Evolutionary conservation across 805 yeast genomes (phyloP), one percentile per base, ranked within the genome.

Genomic region (Metschnikowia kofuensis): DNA sequence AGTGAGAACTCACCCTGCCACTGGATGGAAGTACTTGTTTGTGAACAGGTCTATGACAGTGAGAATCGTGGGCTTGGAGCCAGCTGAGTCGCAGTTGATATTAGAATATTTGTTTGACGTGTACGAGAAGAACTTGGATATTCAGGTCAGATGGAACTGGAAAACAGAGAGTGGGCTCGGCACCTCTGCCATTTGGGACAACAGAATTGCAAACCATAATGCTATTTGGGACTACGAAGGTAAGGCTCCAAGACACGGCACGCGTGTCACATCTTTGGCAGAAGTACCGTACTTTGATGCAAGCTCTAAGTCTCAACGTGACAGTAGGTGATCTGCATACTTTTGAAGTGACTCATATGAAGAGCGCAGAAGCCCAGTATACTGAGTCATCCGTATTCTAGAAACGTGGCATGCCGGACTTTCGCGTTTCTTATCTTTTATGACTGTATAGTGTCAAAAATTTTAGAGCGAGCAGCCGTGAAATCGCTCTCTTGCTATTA

Each of bases 131-230:
- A 75, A 76, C 59, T 74, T 75, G 45, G 84, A 80, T 54, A 72
- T 78, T 47, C 83, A 79, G 64, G 52, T 49, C 35, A 32, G 52
- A 16, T 49, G 42, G 42, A 49, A 49, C 49, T 49, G 52, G 52
- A 41, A 27, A 27, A 42, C 52, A 30, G 35, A 45, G 39, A 37
- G 38, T 13, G 77, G 77, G 4, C 60, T 60, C 12, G 79, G 80
- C 32, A 73, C 80, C 34, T 67, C 79, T 34, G 84, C 82, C 7
- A 54, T 79, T 30, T 80, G 85, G 84, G 85, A 80, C 57, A 80
- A 80, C 67, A 66, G 85, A 60, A 56, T 77, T 42, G 68, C 80
- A 21, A 72, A 71, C 47, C 86, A 82, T 65, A 65, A 67, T 50
- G 82, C 82, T 13, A 70, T 77, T 13, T 67, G 73, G 64, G 82